Percentiles rank a stretch among this genome's conserved stretches.
Evolutionary conservation across 2,329 filamentous ascomycete species (phyloP).

Genomic region (Cladophialophora yegresii): DNA sequence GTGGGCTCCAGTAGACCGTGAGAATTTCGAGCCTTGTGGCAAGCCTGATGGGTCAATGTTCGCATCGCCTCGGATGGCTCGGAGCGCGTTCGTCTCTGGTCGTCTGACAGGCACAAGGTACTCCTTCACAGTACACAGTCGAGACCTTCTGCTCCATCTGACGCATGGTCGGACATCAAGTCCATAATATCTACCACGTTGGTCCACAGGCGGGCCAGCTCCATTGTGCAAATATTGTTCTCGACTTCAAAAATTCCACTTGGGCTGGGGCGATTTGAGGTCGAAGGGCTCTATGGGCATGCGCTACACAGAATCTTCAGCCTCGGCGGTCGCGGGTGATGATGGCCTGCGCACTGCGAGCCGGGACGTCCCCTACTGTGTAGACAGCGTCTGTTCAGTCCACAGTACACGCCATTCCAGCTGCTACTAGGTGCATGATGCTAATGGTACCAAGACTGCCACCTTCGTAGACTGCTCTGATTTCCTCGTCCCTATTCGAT

Average conservation of each 20-base stretch:
- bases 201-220: slow-evolving; percentile 4
- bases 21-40: slow-evolving; percentile 10
- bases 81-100: background rate
- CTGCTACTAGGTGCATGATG: background rate
- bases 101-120: slow-evolving; percentile 6
- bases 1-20: background rate
- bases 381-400: no score
- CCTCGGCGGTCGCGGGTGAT: background rate
- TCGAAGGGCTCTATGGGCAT: background rate
- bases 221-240: background rate
- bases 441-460: background rate
- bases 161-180: background rate
- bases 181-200: slow-evolving; percentile 4
- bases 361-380: background rate
- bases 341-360: no score
- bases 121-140: background rate
- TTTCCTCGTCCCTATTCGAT: background rate
- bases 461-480: background rate
- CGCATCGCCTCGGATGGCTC: slow-evolving; percentile 1
- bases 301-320: background rate
- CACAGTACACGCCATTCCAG: background rate
- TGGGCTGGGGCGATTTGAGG: background rate
- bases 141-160: background rate
- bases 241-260: background rate
- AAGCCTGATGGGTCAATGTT: slow-evolving; percentile 7